Evolutionary conservation across 805 yeast species (phyloP), one percentile per base, ranked within the genome.

Genomic region (Starmerella vaccinii): DNA sequence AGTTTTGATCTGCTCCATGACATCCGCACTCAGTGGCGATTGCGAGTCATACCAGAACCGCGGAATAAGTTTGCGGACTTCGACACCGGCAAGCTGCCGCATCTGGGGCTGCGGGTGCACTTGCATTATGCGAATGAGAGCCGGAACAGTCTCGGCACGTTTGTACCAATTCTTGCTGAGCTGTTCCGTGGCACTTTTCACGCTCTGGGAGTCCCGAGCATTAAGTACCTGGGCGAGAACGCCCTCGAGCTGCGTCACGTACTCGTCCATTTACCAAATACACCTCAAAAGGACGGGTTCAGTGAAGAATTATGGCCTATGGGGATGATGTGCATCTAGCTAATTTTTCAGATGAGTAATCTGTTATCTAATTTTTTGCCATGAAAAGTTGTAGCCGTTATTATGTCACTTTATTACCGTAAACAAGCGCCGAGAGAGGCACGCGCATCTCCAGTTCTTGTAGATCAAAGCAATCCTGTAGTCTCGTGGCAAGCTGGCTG

Each of bases 11-110:
- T 75, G 74, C 38, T 73, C 71, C 68, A 81, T 80, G 49, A 76
- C 63, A 7, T 71, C 55, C 21, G 66, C 77, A 58, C 74, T 76
- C 38, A 75, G 68, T 5, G 61, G 57, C 35, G 68, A 72, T 23
- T 59, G 63, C 16, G 37, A 42, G 19, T 39, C 54, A 35, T 46
- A 50, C 97, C 97, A 92, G 63, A 79, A 80, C 57, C 75, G 72
- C 48, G 74, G 63, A 35, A 89, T 78, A 63, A 84, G 76, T 68
- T 92, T 92, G 70, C 95, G 80, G 37, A 89, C 87, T 71, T 92
- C 98, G 56, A 92, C 95, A 55, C 96, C 94, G n/a, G 97, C 94
- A 55, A 92, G 74, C 68, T 88, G 95, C 62, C 85, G 83, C 59
- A 89, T 65, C 61, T 84, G 84, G 57, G 77, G 82, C 61, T 81